A percentile compares a stretch with the other conserved stretches of the same genome.
Evolutionary conservation across 768 basidiomycete genomes (phyloP).

Genomic region (Amanita exitialis): DNA sequence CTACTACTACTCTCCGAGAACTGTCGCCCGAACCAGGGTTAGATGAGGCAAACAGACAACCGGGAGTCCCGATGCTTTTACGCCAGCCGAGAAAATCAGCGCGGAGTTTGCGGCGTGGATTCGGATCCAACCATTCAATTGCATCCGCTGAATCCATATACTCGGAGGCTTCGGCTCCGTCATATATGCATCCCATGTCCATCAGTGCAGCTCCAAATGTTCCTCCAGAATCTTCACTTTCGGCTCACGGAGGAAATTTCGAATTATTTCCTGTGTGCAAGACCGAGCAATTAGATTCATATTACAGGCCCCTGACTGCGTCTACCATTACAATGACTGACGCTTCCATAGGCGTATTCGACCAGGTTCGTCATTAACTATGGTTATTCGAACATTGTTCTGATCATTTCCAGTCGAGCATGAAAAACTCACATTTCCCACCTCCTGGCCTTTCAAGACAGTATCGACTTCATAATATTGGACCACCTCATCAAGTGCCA

Average conservation of each 20-base stretch:
- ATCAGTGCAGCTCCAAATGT: not conserved
- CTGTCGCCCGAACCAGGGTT: not conserved
- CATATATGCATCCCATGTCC: not conserved
- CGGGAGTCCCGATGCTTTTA: conserved; percentile 4
- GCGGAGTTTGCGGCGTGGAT: conserved; percentile 8
- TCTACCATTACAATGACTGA: not conserved
- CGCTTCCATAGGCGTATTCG: not conserved
- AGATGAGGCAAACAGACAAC: not conserved
- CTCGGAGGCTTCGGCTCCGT: not conserved
- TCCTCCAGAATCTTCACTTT: not conserved
- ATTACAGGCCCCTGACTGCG: not conserved
- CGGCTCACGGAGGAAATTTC: not conserved
- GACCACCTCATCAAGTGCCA: not conserved
- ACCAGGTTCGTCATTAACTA: not conserved
- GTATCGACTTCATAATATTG: not conserved
- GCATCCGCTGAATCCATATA: conserved; percentile 17
- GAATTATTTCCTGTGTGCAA: not conserved
- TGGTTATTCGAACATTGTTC: not conserved
- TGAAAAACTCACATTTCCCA: not conserved
- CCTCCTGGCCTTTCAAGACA: not conserved
- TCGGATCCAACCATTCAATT: conserved; percentile 25
- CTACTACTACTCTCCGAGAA: not conserved
- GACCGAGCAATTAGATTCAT: not conserved
- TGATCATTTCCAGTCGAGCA: not conserved
- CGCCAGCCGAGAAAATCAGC: conserved; percentile 1